phyloP scores from a whole-genome alignment of 1,139 yeast genomes.

The Pneumocystis murina region DNA sequence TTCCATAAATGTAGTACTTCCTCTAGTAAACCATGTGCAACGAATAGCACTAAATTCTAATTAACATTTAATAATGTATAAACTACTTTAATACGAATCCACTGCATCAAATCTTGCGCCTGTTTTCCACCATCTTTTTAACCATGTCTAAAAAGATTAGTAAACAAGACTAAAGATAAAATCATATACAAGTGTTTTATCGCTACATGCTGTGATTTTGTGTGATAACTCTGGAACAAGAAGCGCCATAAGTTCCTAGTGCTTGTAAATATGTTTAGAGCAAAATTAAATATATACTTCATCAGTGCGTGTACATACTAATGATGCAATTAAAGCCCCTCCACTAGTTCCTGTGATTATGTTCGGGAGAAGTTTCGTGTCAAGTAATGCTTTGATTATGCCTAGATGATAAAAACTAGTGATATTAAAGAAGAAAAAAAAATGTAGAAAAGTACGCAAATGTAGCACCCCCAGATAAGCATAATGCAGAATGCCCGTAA shows the following conservation, averaged over 20 bases:
- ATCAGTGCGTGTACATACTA: conserved; percentile 55
- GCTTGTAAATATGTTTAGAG: neutral
- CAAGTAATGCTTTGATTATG: conserved; percentile 53
- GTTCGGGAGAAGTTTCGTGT: conserved; percentile 49
- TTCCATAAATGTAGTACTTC: conserved; percentile 59
- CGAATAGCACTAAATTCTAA: conserved; percentile 34
- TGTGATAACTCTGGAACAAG: conserved; percentile 49
- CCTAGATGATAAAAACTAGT: conserved; percentile 62
- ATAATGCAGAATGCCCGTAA: conserved; percentile 58
- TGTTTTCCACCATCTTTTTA: conserved; percentile 48
- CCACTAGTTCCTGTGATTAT: conserved; percentile 71
- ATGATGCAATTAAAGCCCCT: conserved; percentile 67
- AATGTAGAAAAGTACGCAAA: conserved; percentile 23
- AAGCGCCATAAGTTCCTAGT: conserved; percentile 36
- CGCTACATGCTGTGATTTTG: conserved; percentile 59
- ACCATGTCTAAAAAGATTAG: conserved; percentile 38
- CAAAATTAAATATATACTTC: conserved; percentile 21
- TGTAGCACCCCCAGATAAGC: conserved; percentile 68
- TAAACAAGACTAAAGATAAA: neutral
- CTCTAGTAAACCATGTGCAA: conserved; percentile 53
- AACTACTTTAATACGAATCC: conserved; percentile 32
- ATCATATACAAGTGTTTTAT: conserved; percentile 19
- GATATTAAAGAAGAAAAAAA: neutral
- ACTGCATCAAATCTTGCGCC: conserved; percentile 69
- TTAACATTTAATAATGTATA: neutral